phyloP scores from a whole-genome alignment of 345 rosid genomes.

The Lepidium africanum region DNA sequence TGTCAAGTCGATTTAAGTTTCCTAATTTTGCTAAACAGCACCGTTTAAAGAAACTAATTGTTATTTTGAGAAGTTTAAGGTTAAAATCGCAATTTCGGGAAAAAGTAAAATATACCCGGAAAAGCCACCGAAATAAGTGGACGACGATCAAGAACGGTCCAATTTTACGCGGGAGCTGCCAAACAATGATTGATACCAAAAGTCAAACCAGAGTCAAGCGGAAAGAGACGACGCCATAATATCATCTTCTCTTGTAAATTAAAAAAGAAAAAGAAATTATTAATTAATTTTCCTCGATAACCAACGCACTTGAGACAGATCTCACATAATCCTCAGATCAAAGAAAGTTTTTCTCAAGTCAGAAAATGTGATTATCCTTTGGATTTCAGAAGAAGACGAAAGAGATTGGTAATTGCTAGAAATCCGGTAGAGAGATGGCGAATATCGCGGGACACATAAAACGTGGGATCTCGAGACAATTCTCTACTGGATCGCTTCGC shows the following conservation, averaged over 20 bases:
- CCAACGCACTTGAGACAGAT: slow-evolving; percentile 9
- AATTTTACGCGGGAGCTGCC: slow-evolving; percentile 16
- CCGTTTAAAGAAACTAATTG: background rate
- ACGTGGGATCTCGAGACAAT: slow-evolving; percentile 72
- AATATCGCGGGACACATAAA: slow-evolving; percentile 46
- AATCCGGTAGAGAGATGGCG: slow-evolving; percentile 31
- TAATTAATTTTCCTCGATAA: slow-evolving; percentile 8
- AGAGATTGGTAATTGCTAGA: background rate
- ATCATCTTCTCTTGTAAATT: background rate
- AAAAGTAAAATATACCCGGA: background rate
- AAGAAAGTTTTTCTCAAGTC: background rate
- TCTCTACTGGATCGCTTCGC: slow-evolving; percentile 67
- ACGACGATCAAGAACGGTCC: slow-evolving; percentile 2
- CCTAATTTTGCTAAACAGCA: background rate
- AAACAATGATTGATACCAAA: slow-evolving; percentile 24
- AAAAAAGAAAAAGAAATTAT: background rate
- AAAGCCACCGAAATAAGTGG: slow-evolving; percentile 10
- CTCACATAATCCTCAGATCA: slow-evolving; percentile 19
- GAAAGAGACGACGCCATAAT: slow-evolving; percentile 12
- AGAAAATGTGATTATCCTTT: slow-evolving; percentile 21
- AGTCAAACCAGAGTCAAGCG: slow-evolving; percentile 21
- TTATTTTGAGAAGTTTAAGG: background rate
- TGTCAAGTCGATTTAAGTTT: background rate
- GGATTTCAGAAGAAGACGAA: slow-evolving; percentile 9
- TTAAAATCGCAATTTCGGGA: background rate